Evolutionary conservation across 306 rosid species (phyloP), one percentile per base, ranked within the genome.

Genomic region (Lathyrus sativus): DNA sequence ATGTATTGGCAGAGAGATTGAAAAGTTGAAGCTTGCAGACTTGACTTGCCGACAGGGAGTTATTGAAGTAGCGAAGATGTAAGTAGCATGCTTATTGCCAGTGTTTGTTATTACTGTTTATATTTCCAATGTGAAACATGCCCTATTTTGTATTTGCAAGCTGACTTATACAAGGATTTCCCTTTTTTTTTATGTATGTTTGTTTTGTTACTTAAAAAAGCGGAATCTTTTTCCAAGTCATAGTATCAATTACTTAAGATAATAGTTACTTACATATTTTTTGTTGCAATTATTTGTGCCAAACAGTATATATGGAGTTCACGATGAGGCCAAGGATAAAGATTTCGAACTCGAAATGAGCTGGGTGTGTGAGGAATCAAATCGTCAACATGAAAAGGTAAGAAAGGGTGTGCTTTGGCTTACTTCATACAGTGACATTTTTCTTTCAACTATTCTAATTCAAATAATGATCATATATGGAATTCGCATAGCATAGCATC

Each of bases 341-440:
- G 97, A 90, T 45, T 93, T 93, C 39, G 98, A 93, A 59, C 83
- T 93, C 61, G 98, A 93, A 74, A 75, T 93, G 91, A 93, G 97
- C 82, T 93, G 98, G 98, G 92, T 93, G 68, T 93, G 98, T 67
- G 97, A 93, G 22, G 97, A 93, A 80, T 93, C 98, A 62, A 90
- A 88, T 59, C 98, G 91, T 44, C 96, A 71, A 56, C 98, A 93
- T 73, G 84, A 77, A 82, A 93, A 93, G 98, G 97, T 89, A 84
- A 45, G 61, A 49, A 56, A 29, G 67, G n/a, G 31, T 43, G 48
- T 65, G 17, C n/a, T 65, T 56, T 65, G n/a, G 4, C 31, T 64
- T 29, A 18, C 66, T 59, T 17, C 22, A 6, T 59, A 3, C 41
- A 46, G 48, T 6, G 56, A 6, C 3, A 18, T 53, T 59, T 59